Evolutionary conservation across 257 asterid species (phyloP), one percentile per base, ranked within the genome.

Genomic region (Nicotiana tabacum): DNA sequence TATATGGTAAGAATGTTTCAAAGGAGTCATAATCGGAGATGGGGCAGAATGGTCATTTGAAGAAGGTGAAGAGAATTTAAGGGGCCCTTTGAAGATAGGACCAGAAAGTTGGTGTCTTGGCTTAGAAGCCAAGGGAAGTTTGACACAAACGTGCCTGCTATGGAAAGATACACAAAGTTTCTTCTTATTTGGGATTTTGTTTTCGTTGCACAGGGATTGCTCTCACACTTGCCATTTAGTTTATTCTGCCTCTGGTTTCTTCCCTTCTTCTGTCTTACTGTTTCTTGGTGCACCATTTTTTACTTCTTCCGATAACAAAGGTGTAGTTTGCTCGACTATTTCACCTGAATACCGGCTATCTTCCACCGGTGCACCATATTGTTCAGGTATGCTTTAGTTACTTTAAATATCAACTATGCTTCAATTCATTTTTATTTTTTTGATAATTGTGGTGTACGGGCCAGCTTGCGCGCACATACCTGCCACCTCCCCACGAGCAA

Each of bases 51-150:
- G 37, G 60, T 72, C 61, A 72, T 72, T 72, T 72, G 1, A 12
- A 69, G 32, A 69, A 51, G 15, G 55, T 9, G 15, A 10, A 21
- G 12, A 70, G 16, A 53, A 70, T 43, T 8, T 5, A 70, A 39
- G 35, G 58, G 78, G 2, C 55, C 21, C 58, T 16, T 35, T 11
- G 60, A 72, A 43, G 37, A 1, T 72, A 72, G 37, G 78, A 6
- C 60, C 13, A 43, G 17, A 84, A 62, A 61, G 89, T 84, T 82
- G 86, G 88, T 89, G 82, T 66, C 85, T 82, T 77, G 81, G 83
- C 74, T 68, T 77, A 24, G 58, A 29, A 81, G 74, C 79, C 33
- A 51, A 62, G 58, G 8, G 17, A 77, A 72, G 61, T 72, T 72
- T 4, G 79, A 72, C 37, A 72, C 35, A 24, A 46, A 72, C 79